Evolutionary conservation across 2,329 filamentous ascomycete genomes (phyloP).

Genomic region (Talaromyces sp.): DNA sequence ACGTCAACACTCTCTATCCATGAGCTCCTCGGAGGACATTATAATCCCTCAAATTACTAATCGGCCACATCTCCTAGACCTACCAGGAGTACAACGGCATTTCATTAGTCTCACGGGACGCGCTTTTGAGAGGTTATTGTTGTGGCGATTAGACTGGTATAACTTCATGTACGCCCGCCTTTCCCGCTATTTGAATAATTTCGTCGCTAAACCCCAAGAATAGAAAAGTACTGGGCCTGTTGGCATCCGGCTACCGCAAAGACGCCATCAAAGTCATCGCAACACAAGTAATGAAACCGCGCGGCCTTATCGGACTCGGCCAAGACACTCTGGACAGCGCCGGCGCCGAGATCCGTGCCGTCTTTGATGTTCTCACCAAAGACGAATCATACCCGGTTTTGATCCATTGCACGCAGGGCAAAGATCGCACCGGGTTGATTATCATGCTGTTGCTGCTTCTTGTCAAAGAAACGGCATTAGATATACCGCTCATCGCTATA

Average conservation of each 20-base stretch:
- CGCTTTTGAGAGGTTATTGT: constrained; percentile 64
- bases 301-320: constrained; percentile 68
- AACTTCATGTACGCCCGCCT: constrained; percentile 53
- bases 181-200: too few species aligned
- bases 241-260: constrained; percentile 63
- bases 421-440: constrained; percentile 75
- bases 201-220: not conserved
- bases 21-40: constrained; percentile 22
- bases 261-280: constrained; percentile 68
- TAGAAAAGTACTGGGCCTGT: constrained; percentile 60
- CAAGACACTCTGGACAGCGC: constrained; percentile 67
- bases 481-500: constrained; percentile 58
- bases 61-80: constrained; percentile 56
- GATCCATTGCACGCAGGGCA: constrained; percentile 84
- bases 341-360: constrained; percentile 60
- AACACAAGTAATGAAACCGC: constrained; percentile 65
- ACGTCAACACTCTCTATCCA: constrained; percentile 41
- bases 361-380: constrained; percentile 63
- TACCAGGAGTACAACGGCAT: constrained; percentile 61
- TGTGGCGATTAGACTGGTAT: constrained; percentile 66
- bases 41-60: constrained; percentile 47
- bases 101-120: constrained; percentile 72
- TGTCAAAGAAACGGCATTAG: constrained; percentile 30
- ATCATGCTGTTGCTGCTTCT: constrained; percentile 59
- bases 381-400: constrained; percentile 59